Percentiles rank a stretch among this genome's conserved stretches.
phyloP scores from a whole-genome alignment of 129 eudicot species.

The Glebionis coronaria region DNA sequence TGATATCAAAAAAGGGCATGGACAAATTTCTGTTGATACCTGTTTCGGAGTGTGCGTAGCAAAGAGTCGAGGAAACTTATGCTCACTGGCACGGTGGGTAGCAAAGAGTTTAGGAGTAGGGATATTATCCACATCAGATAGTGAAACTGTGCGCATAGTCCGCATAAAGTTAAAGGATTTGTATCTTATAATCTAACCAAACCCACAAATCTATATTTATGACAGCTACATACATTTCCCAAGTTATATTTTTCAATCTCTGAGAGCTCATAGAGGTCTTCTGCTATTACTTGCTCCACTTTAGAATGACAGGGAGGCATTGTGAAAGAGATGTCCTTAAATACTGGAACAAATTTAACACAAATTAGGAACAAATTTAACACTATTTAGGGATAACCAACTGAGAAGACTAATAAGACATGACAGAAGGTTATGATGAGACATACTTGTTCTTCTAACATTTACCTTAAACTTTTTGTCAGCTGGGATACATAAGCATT shows the following conservation, averaged over 20 bases:
- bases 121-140: constrained; percentile 69
- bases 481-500: constrained; percentile 87
- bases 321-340: no score
- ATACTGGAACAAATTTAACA: constrained; percentile 29
- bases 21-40: no score
- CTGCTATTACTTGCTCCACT: no score
- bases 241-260: no score
- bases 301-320: no score
- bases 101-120: no score
- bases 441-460: constrained; percentile 81
- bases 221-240: background rate
- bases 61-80: no score
- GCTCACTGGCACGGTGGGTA: no score
- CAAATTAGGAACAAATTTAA: background rate
- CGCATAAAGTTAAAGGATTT: constrained; percentile 29
- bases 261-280: no score
- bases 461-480: constrained; percentile 74
- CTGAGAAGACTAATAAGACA: constrained; percentile 2
- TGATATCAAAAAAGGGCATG: no score
- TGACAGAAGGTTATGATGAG: background rate
- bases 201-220: background rate
- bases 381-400: no score
- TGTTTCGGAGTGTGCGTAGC: no score
- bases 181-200: background rate
- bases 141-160: constrained; percentile 47